Evolutionary conservation across 2,329 filamentous ascomycete genomes (phyloP).

Genomic region (Aspergillus piperis): DNA sequence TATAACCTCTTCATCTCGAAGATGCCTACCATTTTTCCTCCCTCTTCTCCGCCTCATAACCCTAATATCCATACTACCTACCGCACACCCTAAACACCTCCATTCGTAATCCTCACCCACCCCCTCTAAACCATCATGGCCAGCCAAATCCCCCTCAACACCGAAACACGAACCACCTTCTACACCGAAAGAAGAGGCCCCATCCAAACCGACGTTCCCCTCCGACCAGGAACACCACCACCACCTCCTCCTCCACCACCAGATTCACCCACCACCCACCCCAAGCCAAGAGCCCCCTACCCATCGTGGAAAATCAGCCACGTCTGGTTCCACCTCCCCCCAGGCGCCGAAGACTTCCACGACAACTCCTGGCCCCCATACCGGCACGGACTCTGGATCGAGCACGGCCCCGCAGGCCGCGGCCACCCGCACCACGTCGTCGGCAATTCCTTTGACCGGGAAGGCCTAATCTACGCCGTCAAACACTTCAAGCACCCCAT

Average conservation of each 20-base stretch:
- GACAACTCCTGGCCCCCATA: background rate
- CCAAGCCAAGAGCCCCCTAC: background rate
- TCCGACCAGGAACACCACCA: too few species aligned
- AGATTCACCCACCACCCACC: too few species aligned
- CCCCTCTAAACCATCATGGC: background rate
- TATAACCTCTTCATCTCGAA: background rate
- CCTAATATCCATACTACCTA: background rate
- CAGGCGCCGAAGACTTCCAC: background rate
- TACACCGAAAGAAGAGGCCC: too few species aligned
- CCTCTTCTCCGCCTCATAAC: background rate
- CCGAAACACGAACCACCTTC: background rate
- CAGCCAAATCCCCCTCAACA: background rate
- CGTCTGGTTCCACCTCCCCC: background rate
- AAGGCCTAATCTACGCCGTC: background rate
- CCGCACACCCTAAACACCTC: background rate
- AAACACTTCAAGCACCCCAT: background rate
- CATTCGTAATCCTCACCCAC: background rate
- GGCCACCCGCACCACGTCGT: background rate
- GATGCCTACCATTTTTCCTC: too few species aligned
- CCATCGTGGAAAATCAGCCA: background rate
- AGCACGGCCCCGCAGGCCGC: background rate
- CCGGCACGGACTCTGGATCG: background rate
- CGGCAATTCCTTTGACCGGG: background rate
- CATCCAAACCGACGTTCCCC: too few species aligned
- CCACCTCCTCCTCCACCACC: too few species aligned